phyloP scores from a whole-genome alignment of 2,329 filamentous ascomycete species.

The Colletotrichum musae region DNA sequence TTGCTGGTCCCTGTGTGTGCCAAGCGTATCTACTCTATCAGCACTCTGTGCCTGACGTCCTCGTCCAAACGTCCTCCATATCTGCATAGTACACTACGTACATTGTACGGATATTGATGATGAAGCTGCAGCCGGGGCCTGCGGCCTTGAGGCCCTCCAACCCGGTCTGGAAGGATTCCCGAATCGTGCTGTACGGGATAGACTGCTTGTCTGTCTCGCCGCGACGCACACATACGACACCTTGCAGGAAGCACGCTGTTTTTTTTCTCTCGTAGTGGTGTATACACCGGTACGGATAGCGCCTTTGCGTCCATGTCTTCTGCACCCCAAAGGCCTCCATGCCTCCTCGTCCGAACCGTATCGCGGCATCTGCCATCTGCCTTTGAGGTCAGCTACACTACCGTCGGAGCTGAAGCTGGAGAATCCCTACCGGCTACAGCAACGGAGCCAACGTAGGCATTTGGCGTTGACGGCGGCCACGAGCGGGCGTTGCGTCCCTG shows the following conservation, averaged over 20 bases:
- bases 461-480: slow-evolving; percentile 37
- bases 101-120: background rate
- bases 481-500: slow-evolving; percentile 28
- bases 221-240: slow-evolving; percentile 34
- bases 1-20: slow-evolving; percentile 26
- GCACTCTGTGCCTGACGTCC: slow-evolving; percentile 30
- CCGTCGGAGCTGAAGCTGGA: slow-evolving; percentile 2
- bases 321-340: slow-evolving; percentile 2
- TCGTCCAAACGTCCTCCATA: slow-evolving; percentile 7
- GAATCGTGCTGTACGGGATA: slow-evolving; percentile 24
- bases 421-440: slow-evolving; percentile 14
- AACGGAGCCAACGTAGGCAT: slow-evolving; percentile 26
- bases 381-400: slow-evolving; percentile 5
- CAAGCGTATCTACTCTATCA: slow-evolving; percentile 22
- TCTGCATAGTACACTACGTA: too few species aligned
- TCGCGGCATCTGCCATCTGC: slow-evolving; percentile 7
- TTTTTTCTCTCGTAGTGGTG: background rate
- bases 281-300: slow-evolving; percentile 7
- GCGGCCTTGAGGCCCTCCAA: slow-evolving; percentile 23
- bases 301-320: slow-evolving; percentile 18
- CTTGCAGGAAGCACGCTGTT: slow-evolving; percentile 32
- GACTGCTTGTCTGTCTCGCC: slow-evolving; percentile 11
- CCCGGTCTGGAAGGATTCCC: slow-evolving; percentile 29
- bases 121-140: slow-evolving; percentile 4
- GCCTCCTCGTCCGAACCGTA: slow-evolving; percentile 8